A percentile compares a stretch with the other conserved stretches of the same genome.
phyloP scores from a whole-genome alignment of 495 filamentous ascomycete genomes.

The Lentithecium fluviatile region DNA sequence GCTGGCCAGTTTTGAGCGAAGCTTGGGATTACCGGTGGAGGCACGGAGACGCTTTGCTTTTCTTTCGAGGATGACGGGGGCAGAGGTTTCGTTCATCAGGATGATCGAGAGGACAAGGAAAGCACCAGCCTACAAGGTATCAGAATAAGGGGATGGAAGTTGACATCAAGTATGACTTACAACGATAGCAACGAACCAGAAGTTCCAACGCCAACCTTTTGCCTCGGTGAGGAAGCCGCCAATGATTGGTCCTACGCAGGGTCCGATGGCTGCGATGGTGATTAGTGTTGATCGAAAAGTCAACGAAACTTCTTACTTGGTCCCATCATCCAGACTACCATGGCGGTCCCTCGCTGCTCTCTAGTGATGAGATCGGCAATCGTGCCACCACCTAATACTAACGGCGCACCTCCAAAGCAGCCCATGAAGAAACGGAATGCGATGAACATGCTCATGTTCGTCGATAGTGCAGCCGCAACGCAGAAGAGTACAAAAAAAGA shows the following conservation, averaged over 20 bases:
- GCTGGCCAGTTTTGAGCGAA: conserved; percentile 41
- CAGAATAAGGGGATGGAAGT: not conserved
- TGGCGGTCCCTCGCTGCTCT: conserved; percentile 48
- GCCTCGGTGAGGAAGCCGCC: conserved; percentile 44
- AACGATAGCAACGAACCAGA: conserved; percentile 41
- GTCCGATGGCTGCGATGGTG: conserved; percentile 24
- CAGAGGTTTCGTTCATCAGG: conserved; percentile 39
- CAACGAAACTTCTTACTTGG: conserved; percentile 32
- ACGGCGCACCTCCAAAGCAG: conserved; percentile 44
- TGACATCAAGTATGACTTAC: conserved; percentile 22
- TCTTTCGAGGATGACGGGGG: conserved; percentile 35
- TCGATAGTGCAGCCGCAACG: conserved; percentile 49
- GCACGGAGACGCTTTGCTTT: conserved; percentile 38
- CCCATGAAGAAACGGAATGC: conserved; percentile 52
- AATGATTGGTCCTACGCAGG: conserved; percentile 44
- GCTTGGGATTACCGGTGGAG: conserved; percentile 37
- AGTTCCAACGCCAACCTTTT: conserved; percentile 43
- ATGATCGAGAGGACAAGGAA: conserved; percentile 25
- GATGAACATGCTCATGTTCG: conserved; percentile 47
- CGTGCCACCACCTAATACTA: conserved; percentile 51
- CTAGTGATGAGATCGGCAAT: conserved; percentile 49
- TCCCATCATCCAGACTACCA: conserved; percentile 51
- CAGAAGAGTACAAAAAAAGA: conserved; percentile 49
- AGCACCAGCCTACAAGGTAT: conserved; percentile 29
- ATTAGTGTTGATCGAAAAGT: not conserved